Evolutionary conservation across 2,329 filamentous ascomycete species (phyloP).

Genomic region (Hymenoscyphus albidus): DNA sequence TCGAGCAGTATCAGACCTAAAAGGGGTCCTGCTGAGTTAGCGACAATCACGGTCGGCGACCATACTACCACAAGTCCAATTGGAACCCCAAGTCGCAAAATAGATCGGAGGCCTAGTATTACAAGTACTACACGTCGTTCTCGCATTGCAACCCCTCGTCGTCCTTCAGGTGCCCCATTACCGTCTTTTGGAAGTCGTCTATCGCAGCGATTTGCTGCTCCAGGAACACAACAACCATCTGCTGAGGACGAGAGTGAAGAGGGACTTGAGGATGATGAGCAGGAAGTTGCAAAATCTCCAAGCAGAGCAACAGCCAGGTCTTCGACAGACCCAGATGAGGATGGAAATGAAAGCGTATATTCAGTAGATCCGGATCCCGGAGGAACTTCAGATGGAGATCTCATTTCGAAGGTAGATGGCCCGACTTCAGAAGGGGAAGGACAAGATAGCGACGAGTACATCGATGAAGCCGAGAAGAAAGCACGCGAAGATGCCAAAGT

Average conservation of each 20-base stretch:
- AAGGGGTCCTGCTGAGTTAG: constrained; percentile 27
- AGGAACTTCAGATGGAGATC: constrained; percentile 7
- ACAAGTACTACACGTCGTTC: constrained; percentile 12
- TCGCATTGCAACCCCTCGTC: constrained; percentile 3
- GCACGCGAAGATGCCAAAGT: constrained; percentile 33
- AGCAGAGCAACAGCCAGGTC: neutral
- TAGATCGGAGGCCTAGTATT: constrained; percentile 18
- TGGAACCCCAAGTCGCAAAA: constrained; percentile 29
- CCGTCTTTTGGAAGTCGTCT: constrained; percentile 33
- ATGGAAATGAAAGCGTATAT: constrained; percentile 9
- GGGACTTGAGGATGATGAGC: constrained; percentile 10
- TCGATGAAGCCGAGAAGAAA: constrained; percentile 34
- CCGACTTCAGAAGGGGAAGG: constrained; percentile 4
- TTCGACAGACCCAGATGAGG: constrained; percentile 11
- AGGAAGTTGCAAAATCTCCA: neutral
- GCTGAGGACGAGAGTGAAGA: constrained; percentile 19
- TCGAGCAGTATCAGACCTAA: constrained; percentile 21
- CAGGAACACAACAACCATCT: constrained; percentile 20
- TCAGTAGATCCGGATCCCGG: neutral
- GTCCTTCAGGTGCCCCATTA: constrained; percentile 4
- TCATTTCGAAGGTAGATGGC: constrained; percentile 3
- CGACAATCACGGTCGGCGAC: constrained; percentile 36
- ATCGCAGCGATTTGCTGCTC: constrained; percentile 32
- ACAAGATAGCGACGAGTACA: constrained; percentile 27
- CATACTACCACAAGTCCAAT: constrained; percentile 33